Percentiles rank a stretch among this genome's conserved stretches.
Conservation (phyloP, 1,284 basidiomycete genomes). For the Apiotrichum gracile region DNA sequence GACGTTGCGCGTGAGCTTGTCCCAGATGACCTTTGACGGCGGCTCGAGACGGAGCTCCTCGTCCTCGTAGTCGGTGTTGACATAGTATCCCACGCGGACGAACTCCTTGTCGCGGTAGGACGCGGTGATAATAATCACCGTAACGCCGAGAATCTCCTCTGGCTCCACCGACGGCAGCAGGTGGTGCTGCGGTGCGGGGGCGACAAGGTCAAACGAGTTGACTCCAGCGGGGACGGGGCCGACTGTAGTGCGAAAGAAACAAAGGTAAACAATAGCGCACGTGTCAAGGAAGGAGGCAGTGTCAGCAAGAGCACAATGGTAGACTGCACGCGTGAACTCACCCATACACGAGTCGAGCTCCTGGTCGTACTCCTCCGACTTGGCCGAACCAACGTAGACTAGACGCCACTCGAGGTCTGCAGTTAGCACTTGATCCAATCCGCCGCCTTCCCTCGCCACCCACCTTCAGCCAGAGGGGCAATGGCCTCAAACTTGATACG, state of each 20-base stretch:
- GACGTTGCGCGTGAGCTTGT: constrained; percentile 71
- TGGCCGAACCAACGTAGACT: constrained; percentile 93
- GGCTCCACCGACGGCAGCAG: constrained; percentile 59
- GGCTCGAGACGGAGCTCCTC: constrained; percentile 76
- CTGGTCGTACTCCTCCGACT: constrained; percentile 85
- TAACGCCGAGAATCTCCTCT: constrained; percentile 66
- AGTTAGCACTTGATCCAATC: not conserved
- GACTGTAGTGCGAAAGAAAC: no score
- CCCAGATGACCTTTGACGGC: constrained; percentile 65
- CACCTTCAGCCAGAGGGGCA: constrained; percentile 81
- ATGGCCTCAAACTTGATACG: constrained; percentile 98
- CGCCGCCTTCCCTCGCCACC: constrained; percentile 15
- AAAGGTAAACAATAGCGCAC: not conserved
- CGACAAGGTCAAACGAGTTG: constrained; percentile 96
- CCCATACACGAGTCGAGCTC: constrained; percentile 90
- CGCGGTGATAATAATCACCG: constrained; percentile 88
- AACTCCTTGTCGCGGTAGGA: constrained; percentile 94
- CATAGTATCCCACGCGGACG: constrained; percentile 97
- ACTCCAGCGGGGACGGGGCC: constrained; percentile 91
- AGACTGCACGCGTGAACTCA: constrained; percentile 18
- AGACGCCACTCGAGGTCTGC: constrained; percentile 95
- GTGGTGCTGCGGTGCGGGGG: constrained; percentile 58
- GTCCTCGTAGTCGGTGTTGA: constrained; percentile 96
- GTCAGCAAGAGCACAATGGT: not conserved
- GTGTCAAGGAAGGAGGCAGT: not conserved